Evolutionary conservation across 2,329 filamentous ascomycete species (phyloP), one percentile per base, ranked within the genome.

Genomic region (Trichoderma sp.): DNA sequence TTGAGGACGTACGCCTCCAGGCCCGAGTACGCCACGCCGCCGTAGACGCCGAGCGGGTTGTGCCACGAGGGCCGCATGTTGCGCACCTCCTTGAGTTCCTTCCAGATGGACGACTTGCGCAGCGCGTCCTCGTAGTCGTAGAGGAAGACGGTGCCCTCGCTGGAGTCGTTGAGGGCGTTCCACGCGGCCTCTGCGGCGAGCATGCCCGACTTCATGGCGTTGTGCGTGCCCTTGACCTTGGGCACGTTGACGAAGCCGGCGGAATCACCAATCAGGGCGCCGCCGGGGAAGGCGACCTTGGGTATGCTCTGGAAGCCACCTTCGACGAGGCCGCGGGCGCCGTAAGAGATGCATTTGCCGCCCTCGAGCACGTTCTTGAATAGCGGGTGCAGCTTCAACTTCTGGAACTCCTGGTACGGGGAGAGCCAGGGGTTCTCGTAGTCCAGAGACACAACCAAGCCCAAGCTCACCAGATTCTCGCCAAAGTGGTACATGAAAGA

Each of bases 401-500:
- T 97, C 82, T 99, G 96, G 82, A 99, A 99, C 81, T 99, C 96
- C 72, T 91, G 89, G 80, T 98, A 99, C 0, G 96, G 96, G 4
- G 95, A 96, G 70, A 98, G 83, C 94, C 95, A 99, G 0, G 96
- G 96, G 82, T 99, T 99, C 56, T 93, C 87, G 81, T 99, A 99
- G 85, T 99, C 96, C 69, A 99, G 87, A 28, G 95, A 95, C 47
- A 97, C 93, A 12, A 99, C 96, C 21, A 98, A 86, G 28, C 96
- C 96, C 71, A 99, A 87, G 76, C 91, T 94, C 73, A 99, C 95
- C 77, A 98, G 88, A 82, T 98, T 99, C 77, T 99, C 95, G 47
- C 95, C 96, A 82, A 98, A 99, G 82, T 99, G 96, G 80, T 99
- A 99, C 93, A 99, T 95, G 91, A 94, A 99, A n/a, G 93, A 94